These are phyloP conservation scores for Rhypophila decipiens DNA, from an alignment of 495 filamentous ascomycete species.

Conservation along the genomic window DNA sequence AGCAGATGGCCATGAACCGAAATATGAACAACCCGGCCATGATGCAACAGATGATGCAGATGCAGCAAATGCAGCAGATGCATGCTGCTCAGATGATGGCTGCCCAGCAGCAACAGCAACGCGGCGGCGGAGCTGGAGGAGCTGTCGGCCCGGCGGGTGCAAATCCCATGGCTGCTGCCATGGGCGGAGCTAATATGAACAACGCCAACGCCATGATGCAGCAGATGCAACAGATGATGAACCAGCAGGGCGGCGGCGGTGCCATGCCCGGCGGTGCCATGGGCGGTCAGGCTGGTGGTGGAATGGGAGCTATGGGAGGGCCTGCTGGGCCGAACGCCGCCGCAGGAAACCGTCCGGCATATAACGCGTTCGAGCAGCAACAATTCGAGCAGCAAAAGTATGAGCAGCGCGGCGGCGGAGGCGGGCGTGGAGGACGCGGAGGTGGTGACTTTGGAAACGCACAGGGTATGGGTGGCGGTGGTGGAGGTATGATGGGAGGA, in stretches of 20 bases:
- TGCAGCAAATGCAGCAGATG: conserved; percentile 78
- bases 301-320: conserved; percentile 12
- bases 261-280: no score
- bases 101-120: conserved; percentile 12
- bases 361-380: conserved; percentile 48
- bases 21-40: conserved; percentile 63
- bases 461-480: conserved; percentile 9
- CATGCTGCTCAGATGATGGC: conserved; percentile 31
- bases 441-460: conserved; percentile 25
- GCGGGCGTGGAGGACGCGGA: conserved; percentile 31
- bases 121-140: conserved; percentile 20
- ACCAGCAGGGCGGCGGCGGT: conserved; percentile 53
- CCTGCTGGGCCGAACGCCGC: conserved; percentile 16
- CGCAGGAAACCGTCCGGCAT: conserved; percentile 16
- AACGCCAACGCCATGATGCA: conserved; percentile 82
- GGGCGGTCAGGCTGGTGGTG: conserved; percentile 18
- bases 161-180: conserved; percentile 41
- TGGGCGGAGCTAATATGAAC: conserved; percentile 31
- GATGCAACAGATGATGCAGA: conserved; percentile 66
- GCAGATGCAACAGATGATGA: conserved; percentile 83
- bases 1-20: conserved; percentile 61
- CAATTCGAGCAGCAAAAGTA: conserved; percentile 87
- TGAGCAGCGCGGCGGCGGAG: conserved; percentile 47
- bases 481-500: background rate
- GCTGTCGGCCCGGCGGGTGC: conserved; percentile 14